Conservation (phyloP, 2,329 filamentous ascomycete species). For the Didymella lethalis region DNA sequence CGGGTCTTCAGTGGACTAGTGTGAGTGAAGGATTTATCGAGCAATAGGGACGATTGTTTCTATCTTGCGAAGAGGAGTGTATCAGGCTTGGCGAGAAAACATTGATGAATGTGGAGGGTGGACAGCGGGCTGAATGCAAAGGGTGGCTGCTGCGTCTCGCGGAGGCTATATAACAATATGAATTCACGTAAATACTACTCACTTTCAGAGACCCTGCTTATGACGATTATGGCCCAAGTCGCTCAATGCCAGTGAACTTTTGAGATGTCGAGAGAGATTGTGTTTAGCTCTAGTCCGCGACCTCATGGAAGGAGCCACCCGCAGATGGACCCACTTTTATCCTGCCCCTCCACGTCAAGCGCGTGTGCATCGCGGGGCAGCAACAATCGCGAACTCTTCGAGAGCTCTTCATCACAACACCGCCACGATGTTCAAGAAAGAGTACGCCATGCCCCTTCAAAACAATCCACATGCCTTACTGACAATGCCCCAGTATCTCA, state of each 20-base stretch:
- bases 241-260: background rate
- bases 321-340: background rate
- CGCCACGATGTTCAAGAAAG: slow-evolving; percentile 50
- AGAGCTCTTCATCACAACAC: slow-evolving; percentile 16
- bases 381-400: slow-evolving; percentile 14
- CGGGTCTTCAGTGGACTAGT: background rate
- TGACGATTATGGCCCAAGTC: background rate
- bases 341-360: slow-evolving; percentile 14
- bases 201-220: background rate
- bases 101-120: background rate
- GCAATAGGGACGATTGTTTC: background rate
- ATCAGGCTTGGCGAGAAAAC: background rate
- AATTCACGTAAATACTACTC: no score
- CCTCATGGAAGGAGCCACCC: background rate
- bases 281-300: background rate
- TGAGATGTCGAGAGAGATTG: background rate
- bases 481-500: slow-evolving; percentile 65
- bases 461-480: background rate
- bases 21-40: background rate
- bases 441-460: slow-evolving; percentile 28
- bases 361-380: slow-evolving; percentile 19
- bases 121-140: background rate
- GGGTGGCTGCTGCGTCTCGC: background rate
- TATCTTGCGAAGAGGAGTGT: background rate
- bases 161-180: background rate